phyloP scores from a whole-genome alignment of 768 basidiomycete species.

The Russula abietina region DNA sequence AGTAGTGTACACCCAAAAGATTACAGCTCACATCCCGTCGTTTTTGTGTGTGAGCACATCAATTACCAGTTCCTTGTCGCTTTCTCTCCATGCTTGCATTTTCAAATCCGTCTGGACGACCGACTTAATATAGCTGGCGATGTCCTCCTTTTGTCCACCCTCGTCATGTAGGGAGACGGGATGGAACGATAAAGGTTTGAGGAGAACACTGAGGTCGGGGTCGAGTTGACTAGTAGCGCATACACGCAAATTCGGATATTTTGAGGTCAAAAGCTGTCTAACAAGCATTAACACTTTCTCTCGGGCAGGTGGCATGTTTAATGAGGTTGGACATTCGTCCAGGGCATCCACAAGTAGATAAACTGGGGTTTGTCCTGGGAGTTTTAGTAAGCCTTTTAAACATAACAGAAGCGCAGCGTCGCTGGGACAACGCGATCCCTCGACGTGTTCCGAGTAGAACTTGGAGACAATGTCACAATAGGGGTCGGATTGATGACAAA shows the following conservation, averaged over 20 bases:
- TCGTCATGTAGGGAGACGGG: background rate
- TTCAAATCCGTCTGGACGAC: background rate
- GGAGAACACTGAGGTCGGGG: background rate
- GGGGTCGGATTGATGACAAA: background rate
- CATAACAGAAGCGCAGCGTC: background rate
- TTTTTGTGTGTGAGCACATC: background rate
- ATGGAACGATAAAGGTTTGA: background rate
- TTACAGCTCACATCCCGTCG: background rate
- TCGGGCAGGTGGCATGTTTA: too few relatives aligned
- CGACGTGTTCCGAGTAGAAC: background rate
- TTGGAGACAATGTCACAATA: background rate
- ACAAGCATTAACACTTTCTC: background rate
- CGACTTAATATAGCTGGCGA: background rate
- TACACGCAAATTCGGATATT: background rate
- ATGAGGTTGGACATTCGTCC: background rate
- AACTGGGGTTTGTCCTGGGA: background rate
- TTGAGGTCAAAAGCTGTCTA: background rate
- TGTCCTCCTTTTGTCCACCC: background rate
- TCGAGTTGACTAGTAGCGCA: background rate
- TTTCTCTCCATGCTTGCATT: background rate
- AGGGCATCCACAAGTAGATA: background rate
- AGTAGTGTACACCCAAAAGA: background rate
- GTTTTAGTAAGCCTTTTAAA: background rate
- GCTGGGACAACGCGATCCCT: background rate
- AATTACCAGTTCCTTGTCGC: background rate